phyloP scores from a whole-genome alignment of 805 yeast genomes.

The Teunomyces pallodes region DNA sequence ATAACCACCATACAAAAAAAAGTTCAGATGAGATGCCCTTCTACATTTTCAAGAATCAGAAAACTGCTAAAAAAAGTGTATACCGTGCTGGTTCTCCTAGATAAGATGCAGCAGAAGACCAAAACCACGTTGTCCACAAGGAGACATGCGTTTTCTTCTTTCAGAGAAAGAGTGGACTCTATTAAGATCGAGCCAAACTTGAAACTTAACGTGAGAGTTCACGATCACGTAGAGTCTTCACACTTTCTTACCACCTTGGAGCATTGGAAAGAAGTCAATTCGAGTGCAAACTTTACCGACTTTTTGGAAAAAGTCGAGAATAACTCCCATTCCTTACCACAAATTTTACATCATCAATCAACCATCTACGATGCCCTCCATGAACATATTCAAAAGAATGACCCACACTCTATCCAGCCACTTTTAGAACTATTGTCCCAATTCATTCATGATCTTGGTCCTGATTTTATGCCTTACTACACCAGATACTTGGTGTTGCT shows the following conservation, averaged over 20 bases:
- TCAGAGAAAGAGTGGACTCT: slow-evolving; percentile 79
- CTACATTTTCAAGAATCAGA: not conserved
- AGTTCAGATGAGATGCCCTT: slow-evolving; percentile 12
- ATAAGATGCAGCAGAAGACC: slow-evolving; percentile 4
- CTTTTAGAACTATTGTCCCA: slow-evolving; percentile 74
- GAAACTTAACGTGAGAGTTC: slow-evolving; percentile 55
- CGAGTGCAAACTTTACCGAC: slow-evolving; percentile 66
- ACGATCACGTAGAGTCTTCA: slow-evolving; percentile 70
- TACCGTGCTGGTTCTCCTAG: not conserved
- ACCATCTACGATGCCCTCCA: slow-evolving; percentile 53
- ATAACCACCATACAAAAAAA: slow-evolving; percentile 1
- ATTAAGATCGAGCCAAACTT: slow-evolving; percentile 75
- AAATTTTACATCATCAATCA: slow-evolving; percentile 67
- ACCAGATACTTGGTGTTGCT: slow-evolving; percentile 49
- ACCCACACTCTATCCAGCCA: slow-evolving; percentile 75
- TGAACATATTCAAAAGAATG: slow-evolving; percentile 50
- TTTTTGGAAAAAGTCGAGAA: slow-evolving; percentile 57
- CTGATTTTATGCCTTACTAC: slow-evolving; percentile 80
- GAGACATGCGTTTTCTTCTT: slow-evolving; percentile 65
- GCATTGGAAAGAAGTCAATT: slow-evolving; percentile 85
- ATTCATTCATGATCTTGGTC: slow-evolving; percentile 87
- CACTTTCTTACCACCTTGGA: slow-evolving; percentile 76
- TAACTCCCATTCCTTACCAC: slow-evolving; percentile 70
- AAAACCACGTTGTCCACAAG: slow-evolving; percentile 55
- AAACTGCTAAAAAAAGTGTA: not conserved